phyloP scores from a whole-genome alignment of 805 yeast species.

The Myxozyma udenii region DNA sequence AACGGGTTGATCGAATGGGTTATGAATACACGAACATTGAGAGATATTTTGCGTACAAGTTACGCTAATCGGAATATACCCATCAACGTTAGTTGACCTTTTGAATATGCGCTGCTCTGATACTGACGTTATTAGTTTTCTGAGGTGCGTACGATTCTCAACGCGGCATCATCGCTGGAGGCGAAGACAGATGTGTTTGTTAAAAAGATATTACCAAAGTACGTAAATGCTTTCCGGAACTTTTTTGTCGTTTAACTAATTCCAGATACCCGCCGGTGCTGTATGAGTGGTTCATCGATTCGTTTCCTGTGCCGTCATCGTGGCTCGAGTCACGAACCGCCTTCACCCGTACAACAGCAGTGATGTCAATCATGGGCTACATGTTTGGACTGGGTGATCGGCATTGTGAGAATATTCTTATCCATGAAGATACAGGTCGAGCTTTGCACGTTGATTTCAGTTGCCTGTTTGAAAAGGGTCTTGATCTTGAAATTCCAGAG shows the following conservation, averaged over 20 bases:
- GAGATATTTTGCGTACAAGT: constrained; percentile 53
- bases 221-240: neutral
- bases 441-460: constrained; percentile 95
- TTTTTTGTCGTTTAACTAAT: neutral
- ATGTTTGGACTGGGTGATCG: constrained; percentile 93
- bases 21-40: constrained; percentile 66
- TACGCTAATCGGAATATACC: constrained; percentile 45
- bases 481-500: constrained; percentile 78
- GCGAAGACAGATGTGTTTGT: constrained; percentile 5
- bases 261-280: constrained; percentile 61
- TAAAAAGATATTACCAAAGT: constrained; percentile 21
- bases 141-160: neutral
- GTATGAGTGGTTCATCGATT: constrained; percentile 82
- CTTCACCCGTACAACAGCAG: constrained; percentile 80
- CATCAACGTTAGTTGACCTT: constrained; percentile 10
- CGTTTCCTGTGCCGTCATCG: constrained; percentile 80
- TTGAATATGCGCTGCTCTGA: no score
- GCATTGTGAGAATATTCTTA: constrained; percentile 85
- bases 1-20: constrained; percentile 93
- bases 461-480: constrained; percentile 81
- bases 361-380: constrained; percentile 96
- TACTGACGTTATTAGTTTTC: neutral
- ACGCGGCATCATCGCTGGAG: neutral
- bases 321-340: constrained; percentile 81
- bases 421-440: constrained; percentile 70